Percentiles rank a stretch among this genome's conserved stretches.
These are phyloP conservation scores for Stagonosporopsis chrysanthemi DNA, from an alignment of 2,329 filamentous ascomycete genomes.

Conservation along the genomic window DNA sequence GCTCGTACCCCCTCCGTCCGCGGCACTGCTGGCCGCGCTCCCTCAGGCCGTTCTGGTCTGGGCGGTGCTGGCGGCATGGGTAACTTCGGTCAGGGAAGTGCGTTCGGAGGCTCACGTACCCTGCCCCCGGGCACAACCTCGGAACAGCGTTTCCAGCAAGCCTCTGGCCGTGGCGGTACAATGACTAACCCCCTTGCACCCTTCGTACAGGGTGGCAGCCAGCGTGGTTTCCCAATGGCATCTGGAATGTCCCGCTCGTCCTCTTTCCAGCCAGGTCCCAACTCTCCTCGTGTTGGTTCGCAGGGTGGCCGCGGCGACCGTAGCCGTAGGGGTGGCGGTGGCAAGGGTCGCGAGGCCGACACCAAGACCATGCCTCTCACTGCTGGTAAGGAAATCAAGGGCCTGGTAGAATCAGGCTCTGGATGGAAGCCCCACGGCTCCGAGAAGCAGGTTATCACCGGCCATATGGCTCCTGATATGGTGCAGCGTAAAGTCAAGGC, in stretches of 20 bases:
- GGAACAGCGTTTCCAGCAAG: constrained; percentile 69
- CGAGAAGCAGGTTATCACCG: constrained; percentile 41
- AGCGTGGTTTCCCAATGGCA: constrained; percentile 68
- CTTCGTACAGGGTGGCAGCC: constrained; percentile 61
- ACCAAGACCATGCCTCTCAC: constrained; percentile 94
- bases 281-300: constrained; percentile 75
- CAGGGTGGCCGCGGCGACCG: constrained; percentile 64
- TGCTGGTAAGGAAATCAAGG: constrained; percentile 79
- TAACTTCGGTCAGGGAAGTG: constrained; percentile 63
- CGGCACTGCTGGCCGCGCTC: constrained; percentile 58
- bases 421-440: constrained; percentile 85
- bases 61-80: constrained; percentile 66
- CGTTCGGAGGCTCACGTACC: constrained; percentile 57
- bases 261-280: constrained; percentile 67
- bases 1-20: constrained; percentile 70
- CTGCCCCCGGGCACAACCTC: constrained; percentile 81
- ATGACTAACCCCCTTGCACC: constrained; percentile 64
- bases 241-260: constrained; percentile 67
- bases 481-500: constrained; percentile 99
- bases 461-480: constrained; percentile 82
- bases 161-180: constrained; percentile 35
- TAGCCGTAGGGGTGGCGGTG: constrained; percentile 61
- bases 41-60: constrained; percentile 50
- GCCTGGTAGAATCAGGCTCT: constrained; percentile 72
- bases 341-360: constrained; percentile 64